phyloP scores from a whole-genome alignment of 768 basidiomycete species.

The Lentinus tigrinus region DNA sequence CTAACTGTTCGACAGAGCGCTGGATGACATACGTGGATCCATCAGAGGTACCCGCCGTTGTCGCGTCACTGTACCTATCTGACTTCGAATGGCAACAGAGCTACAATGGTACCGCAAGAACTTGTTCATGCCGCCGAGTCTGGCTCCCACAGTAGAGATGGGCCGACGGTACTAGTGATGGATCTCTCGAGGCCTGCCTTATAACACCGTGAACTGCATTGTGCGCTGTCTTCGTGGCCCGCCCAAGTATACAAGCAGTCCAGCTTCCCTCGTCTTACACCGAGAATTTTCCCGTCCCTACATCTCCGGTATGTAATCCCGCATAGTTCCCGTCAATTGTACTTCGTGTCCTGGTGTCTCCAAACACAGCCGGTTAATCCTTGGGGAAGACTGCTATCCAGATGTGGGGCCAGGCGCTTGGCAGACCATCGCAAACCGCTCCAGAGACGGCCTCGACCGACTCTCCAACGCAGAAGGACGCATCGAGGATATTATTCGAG shows the following conservation, averaged over 20 bases:
- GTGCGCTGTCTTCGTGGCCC: no score
- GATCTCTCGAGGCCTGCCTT: not conserved
- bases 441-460: not conserved
- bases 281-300: no score
- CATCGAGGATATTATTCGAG: not conserved
- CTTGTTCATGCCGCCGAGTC: slow-evolving; percentile 46
- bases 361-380: no score
- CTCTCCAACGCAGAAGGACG: not conserved
- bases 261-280: no score
- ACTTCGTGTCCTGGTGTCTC: no score
- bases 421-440: not conserved
- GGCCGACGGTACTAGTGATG: slow-evolving; percentile 8
- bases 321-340: no score
- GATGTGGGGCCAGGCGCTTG: no score
- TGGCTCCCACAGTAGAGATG: slow-evolving; percentile 10
- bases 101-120: slow-evolving; percentile 77
- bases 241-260: no score
- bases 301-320: no score
- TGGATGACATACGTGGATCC: slow-evolving; percentile 78
- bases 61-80: not conserved
- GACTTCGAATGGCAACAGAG: slow-evolving; percentile 42
- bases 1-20: slow-evolving; percentile 49
- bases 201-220: not conserved
- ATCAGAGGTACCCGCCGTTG: slow-evolving; percentile 56
- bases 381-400: no score